A percentile compares a stretch with the other conserved stretches of the same genome.
These are phyloP conservation scores for Daldinia vernicosa DNA, from an alignment of 495 filamentous ascomycete genomes.

Conservation along the genomic window DNA sequence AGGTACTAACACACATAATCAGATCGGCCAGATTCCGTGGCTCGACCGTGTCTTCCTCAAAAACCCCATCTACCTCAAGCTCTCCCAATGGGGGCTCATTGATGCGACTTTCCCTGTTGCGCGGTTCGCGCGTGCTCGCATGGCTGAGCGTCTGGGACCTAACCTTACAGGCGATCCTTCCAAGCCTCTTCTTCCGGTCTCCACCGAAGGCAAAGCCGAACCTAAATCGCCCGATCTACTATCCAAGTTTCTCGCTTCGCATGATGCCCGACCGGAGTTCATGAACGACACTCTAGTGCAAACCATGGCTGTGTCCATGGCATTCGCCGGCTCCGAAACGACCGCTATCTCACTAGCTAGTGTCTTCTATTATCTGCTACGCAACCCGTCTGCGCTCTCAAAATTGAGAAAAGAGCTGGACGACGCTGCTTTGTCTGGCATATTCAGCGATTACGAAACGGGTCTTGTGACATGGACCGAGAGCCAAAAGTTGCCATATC, in stretches of 20 bases:
- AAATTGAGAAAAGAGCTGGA: conserved; percentile 64
- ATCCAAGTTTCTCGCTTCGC: conserved; percentile 67
- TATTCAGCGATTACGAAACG: conserved; percentile 59
- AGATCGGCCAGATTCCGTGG: conserved; percentile 70
- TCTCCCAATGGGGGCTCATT: conserved; percentile 58
- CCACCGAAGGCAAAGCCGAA: conserved; percentile 53
- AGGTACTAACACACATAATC: conserved; percentile 47
- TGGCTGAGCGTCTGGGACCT: conserved; percentile 61
- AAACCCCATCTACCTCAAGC: conserved; percentile 64
- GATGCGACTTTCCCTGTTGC: conserved; percentile 70
- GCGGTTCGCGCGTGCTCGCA: conserved; percentile 65
- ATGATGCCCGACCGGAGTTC: conserved; percentile 68
- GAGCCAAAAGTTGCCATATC: conserved; percentile 66
- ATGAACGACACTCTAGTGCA: conserved; percentile 72
- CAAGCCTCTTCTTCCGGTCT: conserved; percentile 49
- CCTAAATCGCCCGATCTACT: conserved; percentile 66
- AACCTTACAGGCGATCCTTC: conserved; percentile 44
- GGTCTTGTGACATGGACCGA: conserved; percentile 69
- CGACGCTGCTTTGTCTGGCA: conserved; percentile 54
- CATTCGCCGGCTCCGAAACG: conserved; percentile 70
- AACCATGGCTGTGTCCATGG: conserved; percentile 71
- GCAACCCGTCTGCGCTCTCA: conserved; percentile 57
- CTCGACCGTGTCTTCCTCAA: conserved; percentile 69
- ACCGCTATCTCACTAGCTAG: conserved; percentile 69
- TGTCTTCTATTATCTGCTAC: conserved; percentile 72